These are phyloP conservation scores for Solanum ossicruentum DNA, from an alignment of 257 asterid species.

Conservation along the genomic window DNA sequence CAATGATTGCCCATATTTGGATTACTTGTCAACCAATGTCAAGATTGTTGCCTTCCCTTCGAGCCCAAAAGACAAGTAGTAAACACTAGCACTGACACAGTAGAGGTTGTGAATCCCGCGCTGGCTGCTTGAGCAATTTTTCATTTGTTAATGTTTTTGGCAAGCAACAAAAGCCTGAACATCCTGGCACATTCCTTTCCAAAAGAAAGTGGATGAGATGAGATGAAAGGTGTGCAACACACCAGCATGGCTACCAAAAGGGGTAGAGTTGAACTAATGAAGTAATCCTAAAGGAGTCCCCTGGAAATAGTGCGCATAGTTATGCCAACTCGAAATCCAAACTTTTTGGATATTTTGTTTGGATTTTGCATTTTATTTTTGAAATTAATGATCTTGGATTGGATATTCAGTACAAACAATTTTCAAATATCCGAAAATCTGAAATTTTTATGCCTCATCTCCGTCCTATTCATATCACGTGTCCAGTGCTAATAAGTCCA, in stretches of 20 bases:
- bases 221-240: background rate
- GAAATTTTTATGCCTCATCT: background rate
- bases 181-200: background rate
- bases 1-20: background rate
- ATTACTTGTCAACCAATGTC: background rate
- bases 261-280: background rate
- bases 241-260: background rate
- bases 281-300: background rate
- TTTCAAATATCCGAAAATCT: too few relatives aligned
- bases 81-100: background rate
- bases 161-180: background rate
- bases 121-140: background rate
- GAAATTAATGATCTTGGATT: background rate
- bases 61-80: background rate
- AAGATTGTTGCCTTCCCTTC: background rate
- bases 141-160: background rate
- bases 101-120: background rate
- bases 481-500: background rate
- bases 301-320: background rate
- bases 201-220: background rate
- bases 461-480: background rate
- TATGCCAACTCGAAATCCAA: background rate
- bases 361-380: background rate
- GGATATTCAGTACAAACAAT: background rate
- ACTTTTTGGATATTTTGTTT: background rate